Conservation (phyloP, 257 asterid species). For the Solanum pinnatisectum region DNA sequence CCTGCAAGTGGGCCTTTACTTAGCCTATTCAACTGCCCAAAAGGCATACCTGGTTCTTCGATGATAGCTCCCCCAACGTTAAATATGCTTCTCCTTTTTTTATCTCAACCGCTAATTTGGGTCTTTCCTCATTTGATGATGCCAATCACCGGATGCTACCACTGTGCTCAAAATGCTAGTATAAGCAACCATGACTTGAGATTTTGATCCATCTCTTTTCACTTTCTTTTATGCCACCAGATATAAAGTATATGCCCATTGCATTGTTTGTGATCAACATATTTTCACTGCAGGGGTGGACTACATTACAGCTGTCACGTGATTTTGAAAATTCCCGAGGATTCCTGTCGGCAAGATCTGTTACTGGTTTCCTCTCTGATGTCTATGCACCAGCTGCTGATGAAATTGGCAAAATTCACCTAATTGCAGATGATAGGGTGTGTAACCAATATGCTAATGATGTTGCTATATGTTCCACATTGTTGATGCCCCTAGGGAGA, state of each 20-base stretch:
- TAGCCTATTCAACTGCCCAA: not conserved
- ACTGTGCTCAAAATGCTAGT: not conserved
- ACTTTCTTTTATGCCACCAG: not conserved
- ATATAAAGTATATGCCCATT: not conserved
- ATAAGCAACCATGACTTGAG: not conserved
- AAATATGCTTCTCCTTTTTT: not conserved
- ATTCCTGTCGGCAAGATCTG: conserved; percentile 68
- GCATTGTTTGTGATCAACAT: not conserved
- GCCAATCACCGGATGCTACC: not conserved
- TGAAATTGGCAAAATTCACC: conserved; percentile 70
- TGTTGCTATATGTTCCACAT: not conserved
- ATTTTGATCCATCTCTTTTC: not conserved
- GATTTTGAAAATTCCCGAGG: conserved; percentile 53
- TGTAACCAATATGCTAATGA: not conserved
- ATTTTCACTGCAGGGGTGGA: conserved; percentile 53
- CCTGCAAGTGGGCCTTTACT: not conserved
- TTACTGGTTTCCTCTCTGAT: conserved; percentile 83
- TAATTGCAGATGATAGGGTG: conserved; percentile 69
- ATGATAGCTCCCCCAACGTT: not conserved
- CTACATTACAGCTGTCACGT: conserved; percentile 71
- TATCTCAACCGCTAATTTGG: not conserved
- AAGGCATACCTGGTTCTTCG: not conserved
- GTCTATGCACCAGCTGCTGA: conserved; percentile 88
- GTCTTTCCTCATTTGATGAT: not conserved
- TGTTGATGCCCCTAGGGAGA: not conserved